Evolutionary conservation across 495 filamentous ascomycete species (phyloP).

Genomic region (Extremus antarcticus): DNA sequence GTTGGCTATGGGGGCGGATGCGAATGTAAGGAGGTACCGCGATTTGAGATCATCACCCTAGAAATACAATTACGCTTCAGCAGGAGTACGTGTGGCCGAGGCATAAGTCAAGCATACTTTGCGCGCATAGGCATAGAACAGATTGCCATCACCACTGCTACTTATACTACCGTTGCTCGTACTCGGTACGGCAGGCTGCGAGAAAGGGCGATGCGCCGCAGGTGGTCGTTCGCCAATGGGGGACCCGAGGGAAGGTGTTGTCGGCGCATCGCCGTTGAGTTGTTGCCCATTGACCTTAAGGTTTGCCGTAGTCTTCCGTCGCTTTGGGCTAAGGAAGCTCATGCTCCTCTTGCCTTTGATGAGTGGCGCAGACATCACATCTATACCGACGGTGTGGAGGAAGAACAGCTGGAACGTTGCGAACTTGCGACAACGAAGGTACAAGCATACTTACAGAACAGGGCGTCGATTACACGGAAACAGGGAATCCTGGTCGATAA

Average conservation of each 20-base stretch:
- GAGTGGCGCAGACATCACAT: background rate
- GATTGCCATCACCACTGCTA: slow-evolving; percentile 6
- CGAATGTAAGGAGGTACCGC: slow-evolving; percentile 19
- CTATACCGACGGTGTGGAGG: background rate
- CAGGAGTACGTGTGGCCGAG: background rate
- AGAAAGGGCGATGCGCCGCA: background rate
- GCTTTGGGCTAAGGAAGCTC: slow-evolving; percentile 12
- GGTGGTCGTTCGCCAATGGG: background rate
- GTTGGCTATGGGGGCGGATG: slow-evolving; percentile 17
- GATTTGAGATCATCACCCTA: slow-evolving; percentile 13
- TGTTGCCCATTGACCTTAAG: slow-evolving; percentile 2
- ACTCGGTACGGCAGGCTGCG: background rate
- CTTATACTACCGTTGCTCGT: background rate
- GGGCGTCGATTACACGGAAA: background rate
- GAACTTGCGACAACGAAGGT: background rate
- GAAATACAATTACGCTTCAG: background rate
- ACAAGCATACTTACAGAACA: background rate
- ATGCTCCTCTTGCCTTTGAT: background rate
- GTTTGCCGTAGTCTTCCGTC: slow-evolving; percentile 12
- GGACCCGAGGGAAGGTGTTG: background rate
- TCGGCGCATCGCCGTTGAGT: background rate
- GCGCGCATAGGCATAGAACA: slow-evolving; percentile 20
- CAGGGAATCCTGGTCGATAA: background rate
- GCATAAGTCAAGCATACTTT: background rate
- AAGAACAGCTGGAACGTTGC: background rate